Conservation (phyloP, 2,329 filamentous ascomycete genomes). For the Helicocarpus griseus region DNA sequence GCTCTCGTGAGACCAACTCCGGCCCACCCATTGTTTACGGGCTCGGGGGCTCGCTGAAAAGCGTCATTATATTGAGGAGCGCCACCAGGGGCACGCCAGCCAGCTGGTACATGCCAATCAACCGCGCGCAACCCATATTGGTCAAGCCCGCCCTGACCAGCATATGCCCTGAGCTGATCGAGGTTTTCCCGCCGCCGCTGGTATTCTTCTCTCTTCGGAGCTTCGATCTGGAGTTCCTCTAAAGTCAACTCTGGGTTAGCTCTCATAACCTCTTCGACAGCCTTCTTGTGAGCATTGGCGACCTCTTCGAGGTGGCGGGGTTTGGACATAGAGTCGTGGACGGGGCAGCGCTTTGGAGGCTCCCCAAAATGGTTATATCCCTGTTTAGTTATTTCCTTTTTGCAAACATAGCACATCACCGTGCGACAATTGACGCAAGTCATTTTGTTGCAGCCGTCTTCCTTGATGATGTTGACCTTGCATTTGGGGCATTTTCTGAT, state of each 20-base stretch:
- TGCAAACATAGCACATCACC: slow-evolving; percentile 53
- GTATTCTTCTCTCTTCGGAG: slow-evolving; percentile 21
- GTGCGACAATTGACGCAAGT: slow-evolving; percentile 50
- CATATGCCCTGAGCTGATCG: too few species aligned
- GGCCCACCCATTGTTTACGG: too few species aligned
- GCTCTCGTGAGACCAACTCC: too few species aligned
- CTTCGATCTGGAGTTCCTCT: slow-evolving; percentile 48
- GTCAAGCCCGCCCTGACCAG: too few species aligned
- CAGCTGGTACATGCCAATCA: too few species aligned
- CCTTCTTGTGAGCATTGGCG: slow-evolving; percentile 49
- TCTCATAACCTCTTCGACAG: slow-evolving; percentile 45
- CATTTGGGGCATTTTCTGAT: slow-evolving; percentile 61
- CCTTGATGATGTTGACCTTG: slow-evolving; percentile 68
- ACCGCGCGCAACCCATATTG: too few species aligned
- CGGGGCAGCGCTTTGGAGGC: slow-evolving; percentile 40
- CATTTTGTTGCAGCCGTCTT: slow-evolving; percentile 77
- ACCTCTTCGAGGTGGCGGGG: slow-evolving; percentile 55
- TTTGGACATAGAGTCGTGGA: slow-evolving; percentile 51
- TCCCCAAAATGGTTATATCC: slow-evolving; percentile 60
- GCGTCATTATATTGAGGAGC: too few species aligned
- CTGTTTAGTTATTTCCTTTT: slow-evolving; percentile 46
- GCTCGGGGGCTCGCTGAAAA: too few species aligned
- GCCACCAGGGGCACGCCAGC: too few species aligned
- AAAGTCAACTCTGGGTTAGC: slow-evolving; percentile 54
- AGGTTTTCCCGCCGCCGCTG: too few species aligned